phyloP scores from a whole-genome alignment of 345 rosid genomes.

The Brassica rapa region DNA sequence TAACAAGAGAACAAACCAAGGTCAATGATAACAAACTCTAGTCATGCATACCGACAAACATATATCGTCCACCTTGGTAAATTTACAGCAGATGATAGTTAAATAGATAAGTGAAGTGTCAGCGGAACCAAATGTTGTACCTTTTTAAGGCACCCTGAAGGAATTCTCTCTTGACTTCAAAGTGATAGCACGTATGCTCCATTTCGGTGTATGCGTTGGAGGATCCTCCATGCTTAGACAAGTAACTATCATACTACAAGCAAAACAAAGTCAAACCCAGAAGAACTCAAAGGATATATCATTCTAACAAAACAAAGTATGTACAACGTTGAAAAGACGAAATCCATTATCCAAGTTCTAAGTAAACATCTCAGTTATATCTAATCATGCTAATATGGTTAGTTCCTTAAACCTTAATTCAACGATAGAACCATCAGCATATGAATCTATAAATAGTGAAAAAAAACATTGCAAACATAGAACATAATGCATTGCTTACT shows the following conservation, averaged over 20 bases:
- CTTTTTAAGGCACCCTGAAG: slow-evolving; percentile 86
- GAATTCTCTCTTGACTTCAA: slow-evolving; percentile 88
- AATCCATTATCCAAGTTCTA: slow-evolving; percentile 12
- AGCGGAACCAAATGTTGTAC: slow-evolving; percentile 43
- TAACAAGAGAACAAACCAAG: slow-evolving; percentile 30
- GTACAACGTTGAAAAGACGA: not conserved
- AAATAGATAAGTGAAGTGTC: not conserved
- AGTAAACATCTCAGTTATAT: not conserved
- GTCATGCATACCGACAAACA: slow-evolving; percentile 9
- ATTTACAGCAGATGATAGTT: slow-evolving; percentile 1
- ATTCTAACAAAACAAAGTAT: slow-evolving; percentile 8
- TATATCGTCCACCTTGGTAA: not conserved
- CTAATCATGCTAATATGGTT: not conserved
- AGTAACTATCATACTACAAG: slow-evolving; percentile 95
- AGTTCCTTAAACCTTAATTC: not conserved
- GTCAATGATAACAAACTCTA: slow-evolving; percentile 26
- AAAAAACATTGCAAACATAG: not conserved
- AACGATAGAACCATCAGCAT: not conserved
- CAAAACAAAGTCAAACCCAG: slow-evolving; percentile 46
- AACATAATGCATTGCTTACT: slow-evolving; percentile 52
- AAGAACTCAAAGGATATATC: slow-evolving; percentile 25
- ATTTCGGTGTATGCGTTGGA: slow-evolving; percentile 95
- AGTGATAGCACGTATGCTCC: slow-evolving; percentile 96
- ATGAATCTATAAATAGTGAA: not conserved
- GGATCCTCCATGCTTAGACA: slow-evolving; percentile 98